Base-by-base conservation (phyloP, 75 land plant species). In the Picea glauca region DNA sequence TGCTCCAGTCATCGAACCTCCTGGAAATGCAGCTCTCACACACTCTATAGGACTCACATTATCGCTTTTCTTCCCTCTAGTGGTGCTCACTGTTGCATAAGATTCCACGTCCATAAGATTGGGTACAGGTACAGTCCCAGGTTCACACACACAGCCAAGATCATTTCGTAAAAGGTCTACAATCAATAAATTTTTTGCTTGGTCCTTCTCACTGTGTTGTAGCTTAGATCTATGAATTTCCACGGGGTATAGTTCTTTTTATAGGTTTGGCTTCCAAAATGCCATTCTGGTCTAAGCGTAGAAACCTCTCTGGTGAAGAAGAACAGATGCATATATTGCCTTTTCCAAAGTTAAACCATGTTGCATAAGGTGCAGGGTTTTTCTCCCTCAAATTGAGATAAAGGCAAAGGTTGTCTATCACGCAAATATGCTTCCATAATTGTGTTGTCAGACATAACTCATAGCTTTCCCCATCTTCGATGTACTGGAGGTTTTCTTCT, bases 161-260 rank as follows among this genome's bases (percentile, higher is more conserved):
- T 97, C 99, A 80, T 97, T 97, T 80, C 99, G 84, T 26, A 26
- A 26, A 26, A 26, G 26, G 26, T 26, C 26, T 26, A 26, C 26
- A 26, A 26, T 26, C 26, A 26, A 26, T 26, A 26, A 26, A 26
- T 26, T 26, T 26, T 26, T 0, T 26, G 26, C 26, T 26, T 26
- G 97, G 83, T 97, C 96, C 83, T 97, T 97, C 81, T 94, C 99
- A 88, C 99, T 96, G 78, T 91, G 78, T 76, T 91, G 93, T 32
- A 97, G 84, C 60, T 87, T 87, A 43, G 79, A 74, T 60, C 58
- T 84, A 77, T 26, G 26, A 26, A 26, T 26, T 26, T 26, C 26
- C 26, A 26, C 26, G 26, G 26, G 26, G 26, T 26, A 26, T 26
- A 26, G 26, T 26, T 26, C 26, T 26, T 26, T 26, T 26, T 26